Base-by-base conservation (phyloP, 2,329 filamentous ascomycete genomes). In the Colletotrichum zoysiae region DNA sequence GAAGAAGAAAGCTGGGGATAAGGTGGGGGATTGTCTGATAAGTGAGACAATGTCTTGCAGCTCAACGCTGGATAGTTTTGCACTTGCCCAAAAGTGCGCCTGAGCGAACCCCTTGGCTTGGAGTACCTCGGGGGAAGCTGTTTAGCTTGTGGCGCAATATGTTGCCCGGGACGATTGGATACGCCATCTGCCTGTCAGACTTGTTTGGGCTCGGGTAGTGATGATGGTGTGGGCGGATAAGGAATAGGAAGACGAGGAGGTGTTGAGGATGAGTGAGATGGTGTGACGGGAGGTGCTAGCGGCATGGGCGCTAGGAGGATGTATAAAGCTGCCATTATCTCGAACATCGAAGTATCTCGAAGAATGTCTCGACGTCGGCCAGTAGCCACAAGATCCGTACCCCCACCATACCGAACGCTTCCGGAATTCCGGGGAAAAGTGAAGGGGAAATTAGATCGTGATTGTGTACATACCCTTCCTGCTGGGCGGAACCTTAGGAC, bases 381-480 rank as follows among this genome's bases (percentile, higher is more conserved):
- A 23, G 33, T 18, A 33, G 20, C 33, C 55, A 26, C 51, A 65
- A 44, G n/a, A 35, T 59, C 65, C 70, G 35, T 64, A 18, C 30
- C 58, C 55, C 67, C 35, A 40, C 57, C 57, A 44, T 67, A 18
- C 42, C 56, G 3, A 33, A 30, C 30, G 7, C 12, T 30, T 60
- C 30, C 55, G 44, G 11, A 7, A 40, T 18, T 61, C 42, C 38
- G 63, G 57, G 64, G 26, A 42, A 56, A 72, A 53, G 51, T 46
- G 56, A 71, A 61, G 64, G 46, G 53, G 26, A 35, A 59, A 59
- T 72, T 59, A 68, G 70, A 74, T 70, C 66, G 70, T 73, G 60
- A 53, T 35, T n/a, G 33, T 26, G 26, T 74, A 88, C 90, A 81
- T 88, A 93, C 93, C 93, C 88, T 93, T 94, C 76, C 85, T 83